These are phyloP conservation scores for Rhodomyrtus psidioides DNA, from an alignment of 441 rosid genomes.

Conservation along the genomic window DNA sequence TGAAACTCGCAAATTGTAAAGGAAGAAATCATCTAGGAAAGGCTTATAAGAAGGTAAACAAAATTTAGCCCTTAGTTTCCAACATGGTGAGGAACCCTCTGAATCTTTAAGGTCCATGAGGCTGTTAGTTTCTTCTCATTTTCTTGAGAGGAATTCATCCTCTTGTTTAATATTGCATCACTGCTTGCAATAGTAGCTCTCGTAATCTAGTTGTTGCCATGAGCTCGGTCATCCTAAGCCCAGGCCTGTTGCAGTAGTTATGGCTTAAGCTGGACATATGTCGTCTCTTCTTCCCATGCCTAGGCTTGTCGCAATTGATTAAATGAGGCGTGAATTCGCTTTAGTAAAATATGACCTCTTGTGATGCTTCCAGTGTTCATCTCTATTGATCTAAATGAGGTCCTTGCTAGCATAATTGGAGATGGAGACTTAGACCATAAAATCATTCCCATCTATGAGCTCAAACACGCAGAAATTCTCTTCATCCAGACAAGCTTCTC, in stretches of 20 bases:
- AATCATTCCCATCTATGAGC: fast-evolving
- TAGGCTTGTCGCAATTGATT: neutral
- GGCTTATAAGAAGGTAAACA: neutral
- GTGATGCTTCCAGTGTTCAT: neutral
- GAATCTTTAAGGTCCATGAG: neutral
- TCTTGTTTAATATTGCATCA: neutral
- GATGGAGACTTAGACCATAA: neutral
- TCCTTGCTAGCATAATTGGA: no score
- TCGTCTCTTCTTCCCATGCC: no score
- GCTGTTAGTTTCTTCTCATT: neutral
- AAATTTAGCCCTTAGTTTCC: neutral
- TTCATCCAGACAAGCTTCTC: neutral
- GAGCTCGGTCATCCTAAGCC: no score
- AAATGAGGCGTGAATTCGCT: neutral
- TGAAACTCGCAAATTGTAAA: no score
- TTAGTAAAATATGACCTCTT: neutral
- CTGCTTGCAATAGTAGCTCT: neutral
- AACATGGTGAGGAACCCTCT: neutral
- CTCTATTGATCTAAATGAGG: neutral
- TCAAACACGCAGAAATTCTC: fast-evolving
- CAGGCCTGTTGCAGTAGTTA: no score
- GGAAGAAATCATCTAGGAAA: neutral
- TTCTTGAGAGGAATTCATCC: neutral
- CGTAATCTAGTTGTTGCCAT: neutral
- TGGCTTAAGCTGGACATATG: no score